Conservation (phyloP, 208 protist genomes). For the Angomonas ambiguus region DNA sequence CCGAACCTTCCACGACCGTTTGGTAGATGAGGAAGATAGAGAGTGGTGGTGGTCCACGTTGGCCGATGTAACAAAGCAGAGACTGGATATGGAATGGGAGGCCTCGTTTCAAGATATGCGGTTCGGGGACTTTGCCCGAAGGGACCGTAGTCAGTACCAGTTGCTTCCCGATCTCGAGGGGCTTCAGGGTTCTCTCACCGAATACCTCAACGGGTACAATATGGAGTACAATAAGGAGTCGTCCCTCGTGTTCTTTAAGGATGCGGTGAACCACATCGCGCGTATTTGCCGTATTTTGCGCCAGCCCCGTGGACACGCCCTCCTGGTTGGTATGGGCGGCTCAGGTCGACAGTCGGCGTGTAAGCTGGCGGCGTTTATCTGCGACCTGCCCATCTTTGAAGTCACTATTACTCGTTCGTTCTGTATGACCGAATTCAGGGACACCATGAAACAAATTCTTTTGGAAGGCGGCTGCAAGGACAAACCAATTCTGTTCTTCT, state of each 20-base stretch:
- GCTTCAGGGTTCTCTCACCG: conserved; percentile 51
- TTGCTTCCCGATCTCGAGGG: conserved; percentile 45
- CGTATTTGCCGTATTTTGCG: conserved; percentile 95
- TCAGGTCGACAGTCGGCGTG: conserved; percentile 95
- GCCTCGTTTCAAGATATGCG: conserved; percentile 63
- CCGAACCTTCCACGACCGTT: conserved; percentile 96
- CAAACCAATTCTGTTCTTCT: conserved; percentile 91
- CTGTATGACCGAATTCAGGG: conserved; percentile 91
- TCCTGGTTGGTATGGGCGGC: conserved; percentile 97
- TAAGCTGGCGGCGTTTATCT: conserved; percentile 92
- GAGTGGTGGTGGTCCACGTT: conserved; percentile 90
- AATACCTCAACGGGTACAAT: conserved; percentile 93
- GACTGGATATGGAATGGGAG: conserved; percentile 66
- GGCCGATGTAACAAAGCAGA: conserved; percentile 37
- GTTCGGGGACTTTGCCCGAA: conserved; percentile 92
- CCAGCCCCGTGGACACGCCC: conserved; percentile 94
- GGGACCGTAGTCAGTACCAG: conserved; percentile 83
- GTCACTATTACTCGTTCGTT: conserved; percentile 91
- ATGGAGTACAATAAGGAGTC: conserved; percentile 85
- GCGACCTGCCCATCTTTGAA: conserved; percentile 84
- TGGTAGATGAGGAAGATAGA: conserved; percentile 90
- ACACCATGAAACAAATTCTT: conserved; percentile 91
- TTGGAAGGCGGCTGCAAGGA: conserved; percentile 82
- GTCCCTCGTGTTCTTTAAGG: conserved; percentile 97
- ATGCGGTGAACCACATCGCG: conserved; percentile 94